These are phyloP conservation scores for Lipomyces orientalis DNA, from an alignment of 805 yeast species.

Conservation along the genomic window DNA sequence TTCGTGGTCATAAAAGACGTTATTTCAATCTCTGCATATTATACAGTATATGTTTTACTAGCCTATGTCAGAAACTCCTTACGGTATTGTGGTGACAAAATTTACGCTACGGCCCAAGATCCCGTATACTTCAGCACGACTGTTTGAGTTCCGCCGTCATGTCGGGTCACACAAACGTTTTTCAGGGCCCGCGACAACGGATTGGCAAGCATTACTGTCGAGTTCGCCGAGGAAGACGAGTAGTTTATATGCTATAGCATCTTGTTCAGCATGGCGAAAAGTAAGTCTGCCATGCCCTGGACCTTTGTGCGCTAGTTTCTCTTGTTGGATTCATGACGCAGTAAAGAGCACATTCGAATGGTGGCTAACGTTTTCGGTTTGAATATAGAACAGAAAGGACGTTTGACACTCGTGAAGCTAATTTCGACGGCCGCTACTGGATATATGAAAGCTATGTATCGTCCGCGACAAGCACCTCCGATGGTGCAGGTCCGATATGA, in stretches of 20 bases:
- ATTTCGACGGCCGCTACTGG: conserved; percentile 93
- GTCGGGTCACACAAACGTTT: background rate
- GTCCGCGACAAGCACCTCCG: conserved; percentile 80
- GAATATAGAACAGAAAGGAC: conserved; percentile 63
- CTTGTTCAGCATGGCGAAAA: background rate
- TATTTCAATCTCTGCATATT: too few relatives aligned
- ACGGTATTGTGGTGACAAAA: background rate
- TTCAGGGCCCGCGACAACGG: background rate
- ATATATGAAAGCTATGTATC: conserved; percentile 74
- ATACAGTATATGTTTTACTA: too few relatives aligned
- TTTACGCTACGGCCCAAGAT: background rate
- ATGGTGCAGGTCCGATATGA: conserved; percentile 86
- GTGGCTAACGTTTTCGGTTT: conserved; percentile 1
- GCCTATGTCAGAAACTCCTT: background rate
- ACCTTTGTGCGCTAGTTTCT: too few relatives aligned
- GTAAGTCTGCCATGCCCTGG: background rate
- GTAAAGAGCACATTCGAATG: background rate
- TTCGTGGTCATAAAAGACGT: background rate
- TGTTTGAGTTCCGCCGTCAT: background rate
- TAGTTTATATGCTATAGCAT: background rate
- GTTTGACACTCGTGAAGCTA: conserved; percentile 81
- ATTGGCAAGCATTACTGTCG: background rate
- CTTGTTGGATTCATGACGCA: too few relatives aligned
- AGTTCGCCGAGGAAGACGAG: background rate
- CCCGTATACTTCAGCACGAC: background rate